A percentile compares a stretch with the other conserved stretches of the same genome.
Conservation (phyloP, 2,329 filamentous ascomycete genomes). For the Phaeophleospora eucalypticola region DNA sequence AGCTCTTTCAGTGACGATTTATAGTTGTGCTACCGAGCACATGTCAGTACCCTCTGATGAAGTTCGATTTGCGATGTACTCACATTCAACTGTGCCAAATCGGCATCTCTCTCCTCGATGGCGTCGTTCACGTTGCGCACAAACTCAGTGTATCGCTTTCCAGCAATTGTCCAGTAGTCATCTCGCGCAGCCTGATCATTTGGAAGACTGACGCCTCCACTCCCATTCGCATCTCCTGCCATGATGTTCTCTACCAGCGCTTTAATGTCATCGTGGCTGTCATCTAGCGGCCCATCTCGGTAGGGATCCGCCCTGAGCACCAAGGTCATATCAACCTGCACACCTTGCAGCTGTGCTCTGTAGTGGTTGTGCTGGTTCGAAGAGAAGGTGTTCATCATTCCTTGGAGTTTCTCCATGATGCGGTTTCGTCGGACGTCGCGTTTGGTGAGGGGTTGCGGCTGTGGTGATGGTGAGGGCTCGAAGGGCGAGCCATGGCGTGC, state of each 20-base stretch:
- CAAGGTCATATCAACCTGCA: conserved; percentile 86
- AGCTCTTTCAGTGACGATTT: conserved; percentile 53
- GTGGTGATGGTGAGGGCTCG: conserved; percentile 37
- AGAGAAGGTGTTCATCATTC: conserved; percentile 72
- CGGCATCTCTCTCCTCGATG: conserved; percentile 80
- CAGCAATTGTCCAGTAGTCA: conserved; percentile 62
- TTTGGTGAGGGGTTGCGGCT: conserved; percentile 62
- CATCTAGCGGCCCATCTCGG: conserved; percentile 60
- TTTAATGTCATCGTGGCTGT: conserved; percentile 61
- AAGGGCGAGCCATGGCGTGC: conserved; percentile 22
- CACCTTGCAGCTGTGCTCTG: conserved; percentile 80
- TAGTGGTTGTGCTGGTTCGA: conserved; percentile 80
- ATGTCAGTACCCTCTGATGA: background rate
- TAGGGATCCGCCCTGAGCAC: conserved; percentile 84
- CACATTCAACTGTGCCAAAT: conserved; percentile 78
- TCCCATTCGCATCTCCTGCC: conserved; percentile 19
- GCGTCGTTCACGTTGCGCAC: conserved; percentile 81
- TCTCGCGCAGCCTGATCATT: conserved; percentile 57
- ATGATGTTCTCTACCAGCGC: conserved; percentile 51
- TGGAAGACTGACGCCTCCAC: conserved; percentile 36
- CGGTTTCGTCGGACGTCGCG: conserved; percentile 84
- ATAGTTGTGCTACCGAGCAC: conserved; percentile 51
- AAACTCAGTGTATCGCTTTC: conserved; percentile 80
- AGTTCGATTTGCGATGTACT: conserved; percentile 25
- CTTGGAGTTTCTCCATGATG: conserved; percentile 72